phyloP scores from a whole-genome alignment of 1,284 basidiomycete species.

The Sporisorium iseilematis-ciliati region DNA sequence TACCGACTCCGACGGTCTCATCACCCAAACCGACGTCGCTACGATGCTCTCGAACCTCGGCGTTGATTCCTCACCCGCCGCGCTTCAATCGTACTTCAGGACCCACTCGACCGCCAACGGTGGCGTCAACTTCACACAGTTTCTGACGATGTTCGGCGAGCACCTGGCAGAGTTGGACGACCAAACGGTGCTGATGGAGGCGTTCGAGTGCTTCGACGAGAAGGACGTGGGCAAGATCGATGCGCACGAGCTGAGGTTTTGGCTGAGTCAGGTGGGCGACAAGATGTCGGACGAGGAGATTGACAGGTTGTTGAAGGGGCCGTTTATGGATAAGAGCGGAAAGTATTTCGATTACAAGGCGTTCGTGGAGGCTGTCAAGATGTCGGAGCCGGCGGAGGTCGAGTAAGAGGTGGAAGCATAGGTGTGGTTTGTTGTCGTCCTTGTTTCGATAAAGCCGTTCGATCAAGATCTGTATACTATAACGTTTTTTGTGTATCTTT shows the following conservation, averaged over 20 bases:
- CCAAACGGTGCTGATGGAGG: constrained; percentile 58
- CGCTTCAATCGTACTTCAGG: constrained; percentile 37
- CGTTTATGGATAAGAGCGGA: constrained; percentile 63
- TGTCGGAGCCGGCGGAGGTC: constrained; percentile 63
- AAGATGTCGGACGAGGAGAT: constrained; percentile 62
- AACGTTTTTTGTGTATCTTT: too few relatives aligned
- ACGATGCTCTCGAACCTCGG: constrained; percentile 67
- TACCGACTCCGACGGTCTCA: constrained; percentile 69
- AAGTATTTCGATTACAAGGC: constrained; percentile 68
- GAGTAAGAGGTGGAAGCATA: constrained; percentile 23
- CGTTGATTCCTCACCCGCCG: constrained; percentile 23
- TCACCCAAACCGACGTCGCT: constrained; percentile 64
- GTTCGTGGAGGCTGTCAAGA: constrained; percentile 66
- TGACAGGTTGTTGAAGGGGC: constrained; percentile 56
- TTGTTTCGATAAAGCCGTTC: too few relatives aligned
- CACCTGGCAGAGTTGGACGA: constrained; percentile 63
- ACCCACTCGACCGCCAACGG: not conserved
- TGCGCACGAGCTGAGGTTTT: constrained; percentile 58
- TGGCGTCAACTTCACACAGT: constrained; percentile 65
- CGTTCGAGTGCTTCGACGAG: constrained; percentile 69
- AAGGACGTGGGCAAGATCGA: constrained; percentile 64
- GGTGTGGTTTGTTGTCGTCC: not conserved
- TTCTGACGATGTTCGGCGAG: constrained; percentile 67
- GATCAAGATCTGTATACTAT: constrained; percentile 2
- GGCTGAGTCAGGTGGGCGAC: constrained; percentile 63